These are phyloP conservation scores for Nitzschia sp. DNA, from an alignment of 108 stramenopile species.

Conservation along the genomic window DNA sequence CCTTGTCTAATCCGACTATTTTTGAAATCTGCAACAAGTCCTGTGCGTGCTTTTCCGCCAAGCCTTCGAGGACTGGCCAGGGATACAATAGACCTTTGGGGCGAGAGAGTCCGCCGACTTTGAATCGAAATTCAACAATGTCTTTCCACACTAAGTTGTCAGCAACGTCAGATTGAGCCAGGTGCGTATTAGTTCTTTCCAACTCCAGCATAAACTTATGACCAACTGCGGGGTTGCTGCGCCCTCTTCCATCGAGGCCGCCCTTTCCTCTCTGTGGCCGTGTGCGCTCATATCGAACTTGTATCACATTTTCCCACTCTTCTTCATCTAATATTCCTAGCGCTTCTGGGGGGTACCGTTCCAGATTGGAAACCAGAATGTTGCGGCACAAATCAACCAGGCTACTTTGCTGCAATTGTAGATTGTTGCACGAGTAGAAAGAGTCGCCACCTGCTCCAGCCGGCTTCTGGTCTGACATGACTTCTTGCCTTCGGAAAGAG, in stretches of 20 bases:
- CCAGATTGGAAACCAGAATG: conserved; percentile 43
- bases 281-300: conserved; percentile 34
- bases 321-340: conserved; percentile 42
- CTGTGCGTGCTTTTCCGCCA: conserved; percentile 15
- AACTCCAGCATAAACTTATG: conserved; percentile 43
- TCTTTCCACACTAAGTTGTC: conserved; percentile 62
- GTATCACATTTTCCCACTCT: conserved; percentile 48
- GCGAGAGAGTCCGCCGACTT: conserved; percentile 39
- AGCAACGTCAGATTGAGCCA: conserved; percentile 33
- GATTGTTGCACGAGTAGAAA: background rate
- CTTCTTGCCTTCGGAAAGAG: too few relatives aligned
- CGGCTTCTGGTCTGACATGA: background rate
- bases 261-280: conserved; percentile 42
- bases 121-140: conserved; percentile 51
- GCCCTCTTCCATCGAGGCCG: conserved; percentile 46
- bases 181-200: conserved; percentile 45
- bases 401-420: background rate
- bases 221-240: conserved; percentile 44
- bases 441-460: background rate
- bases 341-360: conserved; percentile 50
- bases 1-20: background rate
- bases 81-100: conserved; percentile 51
- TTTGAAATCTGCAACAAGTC: background rate
- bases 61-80: conserved; percentile 46
- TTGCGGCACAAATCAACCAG: conserved; percentile 34